These are phyloP conservation scores for Talaromyces sp. DNA, from an alignment of 2,329 filamentous ascomycete genomes.

Conservation along the genomic window DNA sequence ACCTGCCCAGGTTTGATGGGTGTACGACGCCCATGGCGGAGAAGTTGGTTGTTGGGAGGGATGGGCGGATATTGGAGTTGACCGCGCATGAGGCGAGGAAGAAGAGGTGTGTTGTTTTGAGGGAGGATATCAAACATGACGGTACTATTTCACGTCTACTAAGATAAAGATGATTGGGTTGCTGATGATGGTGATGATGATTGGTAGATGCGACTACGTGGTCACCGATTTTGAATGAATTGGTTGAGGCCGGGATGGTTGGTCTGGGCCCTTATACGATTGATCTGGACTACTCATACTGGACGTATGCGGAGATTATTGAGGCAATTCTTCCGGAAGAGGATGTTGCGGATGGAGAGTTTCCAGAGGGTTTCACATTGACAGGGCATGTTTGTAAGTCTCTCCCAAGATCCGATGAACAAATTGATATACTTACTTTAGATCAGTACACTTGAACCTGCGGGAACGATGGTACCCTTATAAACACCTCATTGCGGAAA, in stretches of 20 bases:
- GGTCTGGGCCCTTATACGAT: constrained; percentile 73
- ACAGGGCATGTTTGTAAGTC: constrained; percentile 78
- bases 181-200: constrained; percentile 28
- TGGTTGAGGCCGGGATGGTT: constrained; percentile 67
- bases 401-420: not conserved
- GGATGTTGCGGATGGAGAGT: constrained; percentile 64
- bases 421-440: not conserved
- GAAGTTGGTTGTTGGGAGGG: constrained; percentile 5
- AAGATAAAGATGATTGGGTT: constrained; percentile 6
- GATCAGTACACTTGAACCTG: constrained; percentile 80
- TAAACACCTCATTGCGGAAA: constrained; percentile 79
- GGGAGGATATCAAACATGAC: constrained; percentile 39
- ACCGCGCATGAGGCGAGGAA: constrained; percentile 55
- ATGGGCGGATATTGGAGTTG: constrained; percentile 29
- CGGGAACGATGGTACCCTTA: constrained; percentile 79
- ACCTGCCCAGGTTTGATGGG: constrained; percentile 61
- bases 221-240: constrained; percentile 67
- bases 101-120: constrained; percentile 42
- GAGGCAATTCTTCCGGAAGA: constrained; percentile 76
- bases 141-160: constrained; percentile 34
- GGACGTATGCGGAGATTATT: constrained; percentile 84
- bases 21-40: constrained; percentile 57
- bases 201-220: constrained; percentile 68
- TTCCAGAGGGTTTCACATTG: constrained; percentile 81
- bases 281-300: constrained; percentile 77